A percentile compares a stretch with the other conserved stretches of the same genome.
Evolutionary conservation across 352 stramenopile species (phyloP).

Genomic region (Phytopythium oedochilum): DNA sequence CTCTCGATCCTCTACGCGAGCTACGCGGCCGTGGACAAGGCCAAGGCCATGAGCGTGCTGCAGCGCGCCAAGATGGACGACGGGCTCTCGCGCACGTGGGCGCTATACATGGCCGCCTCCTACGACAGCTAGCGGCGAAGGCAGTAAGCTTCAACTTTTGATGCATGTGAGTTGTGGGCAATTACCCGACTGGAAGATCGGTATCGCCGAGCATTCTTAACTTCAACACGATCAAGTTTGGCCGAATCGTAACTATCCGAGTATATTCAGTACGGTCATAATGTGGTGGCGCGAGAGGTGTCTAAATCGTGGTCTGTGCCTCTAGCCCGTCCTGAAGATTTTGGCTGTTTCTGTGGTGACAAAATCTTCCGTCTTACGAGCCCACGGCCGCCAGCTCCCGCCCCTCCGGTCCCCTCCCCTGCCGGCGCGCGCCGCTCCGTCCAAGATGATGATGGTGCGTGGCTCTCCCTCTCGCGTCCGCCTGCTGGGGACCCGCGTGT

Average conservation of each 20-base stretch:
- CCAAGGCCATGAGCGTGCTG: slow-evolving; percentile 45
- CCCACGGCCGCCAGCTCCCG: background rate
- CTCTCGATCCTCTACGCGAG: slow-evolving; percentile 55
- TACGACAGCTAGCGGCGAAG: slow-evolving; percentile 25
- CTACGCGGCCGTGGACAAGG: slow-evolving; percentile 52
- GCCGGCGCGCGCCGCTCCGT: background rate
- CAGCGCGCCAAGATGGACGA: slow-evolving; percentile 61
- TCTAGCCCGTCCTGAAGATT: background rate
- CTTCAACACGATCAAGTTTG: too few species aligned
- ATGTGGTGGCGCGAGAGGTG: background rate
- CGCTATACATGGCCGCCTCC: slow-evolving; percentile 65
- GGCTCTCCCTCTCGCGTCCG: background rate
- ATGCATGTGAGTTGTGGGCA: background rate
- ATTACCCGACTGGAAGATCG: too few species aligned
- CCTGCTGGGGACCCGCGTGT: background rate
- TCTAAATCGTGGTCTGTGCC: background rate
- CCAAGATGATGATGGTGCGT: slow-evolving; percentile 32
- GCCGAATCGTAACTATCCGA: background rate
- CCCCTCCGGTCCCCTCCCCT: background rate
- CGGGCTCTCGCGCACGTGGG: slow-evolving; percentile 63
- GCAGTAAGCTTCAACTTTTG: too few species aligned
- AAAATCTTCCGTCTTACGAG: slow-evolving; percentile 1
- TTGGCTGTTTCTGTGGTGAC: slow-evolving; percentile 6
- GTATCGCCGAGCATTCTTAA: too few species aligned
- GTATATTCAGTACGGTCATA: background rate